Base-by-base conservation (phyloP, 2,329 filamentous ascomycete genomes). In the Dactylonectria macrodidyma region DNA sequence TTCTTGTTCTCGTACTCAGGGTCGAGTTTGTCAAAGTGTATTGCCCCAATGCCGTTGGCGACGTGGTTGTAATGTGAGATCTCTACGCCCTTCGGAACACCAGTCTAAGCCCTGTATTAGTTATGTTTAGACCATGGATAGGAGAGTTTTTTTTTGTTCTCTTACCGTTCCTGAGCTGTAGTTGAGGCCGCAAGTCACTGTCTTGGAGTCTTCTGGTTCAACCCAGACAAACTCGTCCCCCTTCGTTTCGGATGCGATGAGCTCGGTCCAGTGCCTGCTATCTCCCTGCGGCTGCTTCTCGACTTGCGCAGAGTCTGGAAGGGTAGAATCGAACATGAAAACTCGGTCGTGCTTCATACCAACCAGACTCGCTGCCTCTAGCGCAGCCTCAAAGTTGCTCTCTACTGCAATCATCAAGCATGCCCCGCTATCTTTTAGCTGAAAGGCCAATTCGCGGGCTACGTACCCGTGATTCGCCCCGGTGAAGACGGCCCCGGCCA, bases 81-180 rank as follows among this genome's bases (percentile, higher is more conserved):
- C 80, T 93, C 90, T 14, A 96, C 94, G 11, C 94, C 94, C 78
- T 97, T 97, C 10, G 94, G 93, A 4, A 94, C 86, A 7, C 94
- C 94, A 0, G 94, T 97, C 76, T 78, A 44, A 36, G 16, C 11
- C 1, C 12, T 14, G 11, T 19, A 46, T 72, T 58, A 74, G 66
- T 41, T 16, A 11, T 16, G 9, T 36, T 36, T 22, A 22, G 5
- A 12, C 26, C 30, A 16, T 24, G 36, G 22, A 5, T 24, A 10
- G 2, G 38, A 24, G 19, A 6, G 33, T 3, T 3, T 3, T 9
- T 12, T 22, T 8, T 16, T 36, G 62, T 30, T 30, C 26, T 7
- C 76, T 33, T 76, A 78, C 76, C 34, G 92, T 95, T 11, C 93
- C 90, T 34, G 88, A 91, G 71, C 90, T 93, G 81, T 95, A 97